Evolutionary conservation across 306 rosid species (phyloP).

Genomic region (Trichosanthes truncata): DNA sequence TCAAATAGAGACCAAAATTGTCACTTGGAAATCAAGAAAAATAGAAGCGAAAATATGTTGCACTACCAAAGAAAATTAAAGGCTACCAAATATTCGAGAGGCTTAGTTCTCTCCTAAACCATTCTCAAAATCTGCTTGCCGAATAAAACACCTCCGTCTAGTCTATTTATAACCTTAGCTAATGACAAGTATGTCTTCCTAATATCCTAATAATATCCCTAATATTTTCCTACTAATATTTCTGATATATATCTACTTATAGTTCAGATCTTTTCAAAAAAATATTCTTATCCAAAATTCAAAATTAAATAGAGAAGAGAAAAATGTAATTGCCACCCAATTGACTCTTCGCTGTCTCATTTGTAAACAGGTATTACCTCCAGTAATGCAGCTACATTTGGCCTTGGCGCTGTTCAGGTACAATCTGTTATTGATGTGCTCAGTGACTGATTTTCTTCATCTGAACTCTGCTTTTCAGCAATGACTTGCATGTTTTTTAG

Average conservation of each 20-base stretch:
- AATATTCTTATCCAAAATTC: neutral
- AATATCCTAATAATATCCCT: neutral
- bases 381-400: conserved; percentile 63
- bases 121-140: neutral
- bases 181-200: neutral
- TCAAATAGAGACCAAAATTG: neutral
- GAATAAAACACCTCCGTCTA: neutral
- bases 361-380: conserved; percentile 55
- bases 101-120: neutral
- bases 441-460: conserved; percentile 9
- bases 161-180: neutral
- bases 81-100: neutral
- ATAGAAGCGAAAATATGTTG: neutral
- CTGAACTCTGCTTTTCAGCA: conserved; percentile 19
- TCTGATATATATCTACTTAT: neutral
- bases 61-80: neutral
- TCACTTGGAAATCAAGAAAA: neutral
- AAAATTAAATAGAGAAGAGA: neutral
- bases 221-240: neutral
- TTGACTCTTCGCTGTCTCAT: conserved; percentile 10
- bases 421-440: conserved; percentile 11
- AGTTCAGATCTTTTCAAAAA: neutral
- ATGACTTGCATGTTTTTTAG: conserved; percentile 30
- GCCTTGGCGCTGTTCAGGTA: conserved; percentile 95
- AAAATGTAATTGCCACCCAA: neutral